phyloP scores from a whole-genome alignment of 139 green algal species.

The Chlamydomonas sphaeroides region DNA sequence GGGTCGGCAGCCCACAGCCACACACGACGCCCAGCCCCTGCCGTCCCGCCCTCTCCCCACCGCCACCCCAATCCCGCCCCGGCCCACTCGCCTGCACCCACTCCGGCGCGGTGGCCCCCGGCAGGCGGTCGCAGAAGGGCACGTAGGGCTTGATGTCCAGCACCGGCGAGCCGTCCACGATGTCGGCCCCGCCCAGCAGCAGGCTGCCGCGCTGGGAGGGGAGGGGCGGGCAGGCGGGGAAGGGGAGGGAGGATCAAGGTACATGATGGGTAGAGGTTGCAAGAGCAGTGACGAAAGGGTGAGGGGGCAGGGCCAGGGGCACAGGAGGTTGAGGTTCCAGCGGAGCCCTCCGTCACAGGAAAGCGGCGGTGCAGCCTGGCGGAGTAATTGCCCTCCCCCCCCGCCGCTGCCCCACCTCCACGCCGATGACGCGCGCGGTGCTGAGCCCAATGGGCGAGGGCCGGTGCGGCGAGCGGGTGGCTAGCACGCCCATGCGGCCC shows the following conservation, averaged over 20 bases:
- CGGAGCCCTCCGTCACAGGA: too few species aligned
- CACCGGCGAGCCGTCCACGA: conserved; percentile 91
- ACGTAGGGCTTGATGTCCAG: conserved; percentile 96
- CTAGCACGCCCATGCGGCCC: conserved; percentile 79
- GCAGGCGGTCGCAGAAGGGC: conserved; percentile 83
- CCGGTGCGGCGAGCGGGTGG: conserved; percentile 90
- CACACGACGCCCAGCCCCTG: too few species aligned
- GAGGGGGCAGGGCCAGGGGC: too few species aligned
- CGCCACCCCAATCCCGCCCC: not conserved
- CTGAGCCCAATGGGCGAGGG: conserved; percentile 85
- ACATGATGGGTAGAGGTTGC: too few species aligned
- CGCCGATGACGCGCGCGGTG: conserved; percentile 67
- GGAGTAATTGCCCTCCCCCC: not conserved
- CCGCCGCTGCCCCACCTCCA: conserved; percentile 38
- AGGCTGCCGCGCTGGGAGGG: conserved; percentile 53
- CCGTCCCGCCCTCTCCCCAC: not conserved
- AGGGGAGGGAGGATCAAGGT: too few species aligned
- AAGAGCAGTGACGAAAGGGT: too few species aligned
- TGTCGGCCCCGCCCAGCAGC: conserved; percentile 81
- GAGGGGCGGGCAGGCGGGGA: too few species aligned
- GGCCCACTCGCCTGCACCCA: conserved; percentile 78
- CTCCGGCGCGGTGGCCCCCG: conserved; percentile 68
- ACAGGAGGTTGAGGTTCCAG: too few species aligned
- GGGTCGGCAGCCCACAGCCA: not conserved
- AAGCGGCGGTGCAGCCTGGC: too few species aligned